A percentile compares a stretch with the other conserved stretches of the same genome.
phyloP scores from a whole-genome alignment of 257 asterid genomes.

The Solanum etuberosum region DNA sequence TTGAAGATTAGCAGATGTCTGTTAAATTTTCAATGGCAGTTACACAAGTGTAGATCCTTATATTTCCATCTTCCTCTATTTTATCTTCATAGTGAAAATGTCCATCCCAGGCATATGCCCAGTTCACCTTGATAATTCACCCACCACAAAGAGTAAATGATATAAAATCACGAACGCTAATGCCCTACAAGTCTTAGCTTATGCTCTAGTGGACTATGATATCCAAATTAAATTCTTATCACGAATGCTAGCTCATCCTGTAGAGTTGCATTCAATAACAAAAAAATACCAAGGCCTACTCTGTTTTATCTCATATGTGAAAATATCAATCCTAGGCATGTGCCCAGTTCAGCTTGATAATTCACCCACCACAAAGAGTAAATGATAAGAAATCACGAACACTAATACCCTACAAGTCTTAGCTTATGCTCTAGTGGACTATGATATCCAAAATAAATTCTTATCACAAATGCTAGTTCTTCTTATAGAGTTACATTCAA shows the following conservation, averaged over 20 bases:
- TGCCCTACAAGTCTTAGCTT: neutral
- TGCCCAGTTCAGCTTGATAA: neutral
- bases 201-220: neutral
- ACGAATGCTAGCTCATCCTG: neutral
- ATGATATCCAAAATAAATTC: neutral
- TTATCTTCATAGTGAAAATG: neutral
- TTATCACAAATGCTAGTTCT: neutral
- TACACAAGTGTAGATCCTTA: neutral
- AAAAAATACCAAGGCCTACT: neutral
- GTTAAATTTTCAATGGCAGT: neutral
- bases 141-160: neutral
- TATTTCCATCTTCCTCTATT: neutral
- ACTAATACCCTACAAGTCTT: neutral
- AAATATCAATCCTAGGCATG: neutral
- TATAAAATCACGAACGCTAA: neutral
- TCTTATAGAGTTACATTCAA: neutral
- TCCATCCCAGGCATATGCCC: neutral
- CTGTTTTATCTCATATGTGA: neutral
- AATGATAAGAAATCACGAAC: neutral
- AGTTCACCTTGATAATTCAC: neutral
- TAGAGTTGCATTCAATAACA: neutral
- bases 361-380: neutral
- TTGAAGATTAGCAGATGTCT: conserved; percentile 4
- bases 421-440: neutral
- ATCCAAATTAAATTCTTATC: neutral